phyloP scores from a whole-genome alignment of 169 alveolate genomes.

The Perkinsus marinus region DNA sequence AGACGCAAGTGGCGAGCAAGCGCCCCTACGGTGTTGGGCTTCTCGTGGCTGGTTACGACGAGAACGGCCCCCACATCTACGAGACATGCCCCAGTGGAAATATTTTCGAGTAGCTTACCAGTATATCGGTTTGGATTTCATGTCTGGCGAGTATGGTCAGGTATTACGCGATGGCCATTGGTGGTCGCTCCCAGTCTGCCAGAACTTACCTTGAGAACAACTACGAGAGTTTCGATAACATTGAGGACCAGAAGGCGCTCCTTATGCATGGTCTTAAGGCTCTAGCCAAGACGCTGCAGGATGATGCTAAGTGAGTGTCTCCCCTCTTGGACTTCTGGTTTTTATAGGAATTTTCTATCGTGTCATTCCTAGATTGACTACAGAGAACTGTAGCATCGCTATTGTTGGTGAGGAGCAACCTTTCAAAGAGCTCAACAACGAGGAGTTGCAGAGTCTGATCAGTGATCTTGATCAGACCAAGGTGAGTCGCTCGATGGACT shows the following conservation, averaged over 20 bases:
- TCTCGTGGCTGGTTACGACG: conserved; percentile 80
- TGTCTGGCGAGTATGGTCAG: neutral
- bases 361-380: conserved; percentile 3
- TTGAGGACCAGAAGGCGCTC: conserved; percentile 45
- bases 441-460: neutral
- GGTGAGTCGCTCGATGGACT: neutral
- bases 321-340: too few species aligned
- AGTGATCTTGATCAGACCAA: neutral
- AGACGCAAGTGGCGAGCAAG: conserved; percentile 83
- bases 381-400: conserved; percentile 17
- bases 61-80: conserved; percentile 78
- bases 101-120: conserved; percentile 67
- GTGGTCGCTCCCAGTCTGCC: conserved; percentile 91
- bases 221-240: conserved; percentile 60
- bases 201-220: conserved; percentile 90
- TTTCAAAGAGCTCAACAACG: conserved; percentile 4
- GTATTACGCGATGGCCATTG: conserved; percentile 82
- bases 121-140: neutral
- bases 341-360: neutral
- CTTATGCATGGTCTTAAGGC: conserved; percentile 25
- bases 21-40: conserved; percentile 98
- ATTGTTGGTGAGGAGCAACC: conserved; percentile 27
- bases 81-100: conserved; percentile 93
- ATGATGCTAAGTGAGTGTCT: conserved; percentile 21
- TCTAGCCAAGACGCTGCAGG: conserved; percentile 17